Evolutionary conservation across 2,329 filamentous ascomycete species (phyloP), one percentile per base, ranked within the genome.

Genomic region (Pseudogymnoascus sp.): DNA sequence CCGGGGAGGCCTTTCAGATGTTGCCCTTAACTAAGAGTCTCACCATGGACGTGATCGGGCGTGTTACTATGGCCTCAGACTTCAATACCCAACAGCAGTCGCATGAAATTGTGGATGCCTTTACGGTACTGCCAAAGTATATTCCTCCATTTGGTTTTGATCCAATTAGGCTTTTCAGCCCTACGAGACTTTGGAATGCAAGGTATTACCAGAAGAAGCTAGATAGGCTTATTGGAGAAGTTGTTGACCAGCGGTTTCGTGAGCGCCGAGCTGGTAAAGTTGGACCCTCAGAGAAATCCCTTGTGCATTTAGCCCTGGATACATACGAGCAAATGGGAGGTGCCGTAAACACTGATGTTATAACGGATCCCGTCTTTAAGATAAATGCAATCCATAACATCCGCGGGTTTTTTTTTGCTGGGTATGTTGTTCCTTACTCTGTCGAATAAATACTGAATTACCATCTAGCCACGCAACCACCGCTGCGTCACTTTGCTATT

Each of bases 381-480:
- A 51, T 58, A 27, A 63, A 64, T 61, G 62, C 65, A 27, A 44
- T 44, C 41, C 41, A 44, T 12, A 44, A 44, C 10, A 44, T 44
- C 15, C 41, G 41, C 25, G 41, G 41, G 9, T 44, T 44, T 12
- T 44, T 44, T 12, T 44, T 44, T 44, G 41, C 48, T 65, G 17
- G 64, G 64, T 41, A 67, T 61, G 41, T 61, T 9, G 33, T 58
- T 21, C 35, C 35, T 38, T 62, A 25, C 35, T 25, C 64, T 65
- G 15, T 36, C 64, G 65, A 51, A 61, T 62, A 21, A 68, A 66
- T 39, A 63, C 61, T 12, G 64, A 65, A 59, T 64, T 66, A 39
- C 59, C 64, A 67, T 66, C 64, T 3, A 68, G 68, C 1, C 67
- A 70, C 38, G 68, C 68, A 36, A 67, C 66, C 21, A 69, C 65